Evolutionary conservation across 345 rosid species (phyloP), one percentile per base, ranked within the genome.

Genomic region (Moringa oleifera): DNA sequence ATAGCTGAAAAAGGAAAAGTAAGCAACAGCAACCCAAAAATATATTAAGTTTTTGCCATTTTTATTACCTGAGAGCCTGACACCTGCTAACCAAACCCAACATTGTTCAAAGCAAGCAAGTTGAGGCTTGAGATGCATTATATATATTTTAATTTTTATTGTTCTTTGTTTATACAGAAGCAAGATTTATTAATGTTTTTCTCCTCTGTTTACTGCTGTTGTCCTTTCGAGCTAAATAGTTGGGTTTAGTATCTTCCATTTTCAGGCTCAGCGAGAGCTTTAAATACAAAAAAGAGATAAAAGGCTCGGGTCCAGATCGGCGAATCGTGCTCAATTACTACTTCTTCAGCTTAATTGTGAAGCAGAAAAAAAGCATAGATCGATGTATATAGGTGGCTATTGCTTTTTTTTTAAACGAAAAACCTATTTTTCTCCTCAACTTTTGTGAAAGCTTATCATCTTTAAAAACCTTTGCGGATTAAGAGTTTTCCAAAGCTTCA

Each of bases 11-110:
- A 15, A 60, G 19, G 47, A 23, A 54, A 47, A 25, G 18, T 45
- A 22, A 54, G 36, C 52, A 36, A 62, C 25, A 41, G 5, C 18
- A 28, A 20, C n/a, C 18, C 17, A 51, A 24, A 18, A 51, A 25
- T 10, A 33, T 25, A 23, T 36, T 54, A 12, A 24, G 19, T 21
- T 45, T 10, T 66, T 62, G 54, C 52, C 64, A 58, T 59, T 46
- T 46, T 59, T 52, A 50, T 28, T 58, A 71, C 53, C 57, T 50
- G 62, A 70, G 68, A 77, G 77, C 66, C 74, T 75, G 85, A 86
- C 92, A 83, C 82, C 80, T 83, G 89, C 75, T 63, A 51, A 67
- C 36, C 59, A 61, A 54, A 65, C 16, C 54, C 68, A 47, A 53
- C 75, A 66, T 61, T 72, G 74, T 72, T 65, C 68, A 69, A 75